A percentile compares a stretch with the other conserved stretches of the same genome.
Evolutionary conservation across 2,329 filamentous ascomycete species (phyloP).

Genomic region (Trichoderma citrinoviride): DNA sequence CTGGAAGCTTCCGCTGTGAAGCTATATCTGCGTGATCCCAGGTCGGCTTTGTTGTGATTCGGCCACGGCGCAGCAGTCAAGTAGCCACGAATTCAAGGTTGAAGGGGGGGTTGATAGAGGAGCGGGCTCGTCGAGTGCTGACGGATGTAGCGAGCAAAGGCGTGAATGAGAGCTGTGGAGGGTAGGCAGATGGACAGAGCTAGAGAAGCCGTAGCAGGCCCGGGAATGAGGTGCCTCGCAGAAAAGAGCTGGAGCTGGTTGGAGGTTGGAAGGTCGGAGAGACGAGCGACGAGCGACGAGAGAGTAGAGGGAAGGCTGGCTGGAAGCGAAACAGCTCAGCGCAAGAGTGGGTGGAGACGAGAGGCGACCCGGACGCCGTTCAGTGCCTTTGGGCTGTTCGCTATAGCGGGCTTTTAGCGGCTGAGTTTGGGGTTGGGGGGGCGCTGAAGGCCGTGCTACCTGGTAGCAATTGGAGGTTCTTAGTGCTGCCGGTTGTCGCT

Average conservation of each 20-base stretch:
- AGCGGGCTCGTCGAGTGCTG: background rate
- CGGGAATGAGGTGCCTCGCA: background rate
- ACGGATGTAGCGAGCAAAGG: background rate
- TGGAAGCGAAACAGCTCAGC: slow-evolving; percentile 17
- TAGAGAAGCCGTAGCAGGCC: background rate
- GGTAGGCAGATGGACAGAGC: background rate
- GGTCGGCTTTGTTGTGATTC: background rate
- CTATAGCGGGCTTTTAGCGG: background rate
- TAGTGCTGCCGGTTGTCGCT: background rate
- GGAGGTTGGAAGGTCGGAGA: slow-evolving; percentile 7
- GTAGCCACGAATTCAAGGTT: slow-evolving; percentile 1
- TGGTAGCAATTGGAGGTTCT: too few relatives aligned
- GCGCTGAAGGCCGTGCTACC: background rate
- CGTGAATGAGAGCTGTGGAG: background rate
- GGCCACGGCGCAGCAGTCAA: background rate
- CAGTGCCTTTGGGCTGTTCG: background rate
- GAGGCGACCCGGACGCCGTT: background rate
- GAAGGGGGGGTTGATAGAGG: background rate
- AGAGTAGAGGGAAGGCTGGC: slow-evolving; percentile 7
- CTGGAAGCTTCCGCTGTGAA: background rate
- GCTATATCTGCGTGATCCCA: background rate
- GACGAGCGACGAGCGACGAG: background rate
- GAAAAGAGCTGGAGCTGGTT: background rate
- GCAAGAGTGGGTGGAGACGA: slow-evolving; percentile 14
- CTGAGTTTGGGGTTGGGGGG: background rate